Percentiles rank a stretch among this genome's conserved stretches.
These are phyloP conservation scores for Carex pumila DNA, from an alignment of 176 grass and related monocot genomes.

Conservation along the genomic window DNA sequence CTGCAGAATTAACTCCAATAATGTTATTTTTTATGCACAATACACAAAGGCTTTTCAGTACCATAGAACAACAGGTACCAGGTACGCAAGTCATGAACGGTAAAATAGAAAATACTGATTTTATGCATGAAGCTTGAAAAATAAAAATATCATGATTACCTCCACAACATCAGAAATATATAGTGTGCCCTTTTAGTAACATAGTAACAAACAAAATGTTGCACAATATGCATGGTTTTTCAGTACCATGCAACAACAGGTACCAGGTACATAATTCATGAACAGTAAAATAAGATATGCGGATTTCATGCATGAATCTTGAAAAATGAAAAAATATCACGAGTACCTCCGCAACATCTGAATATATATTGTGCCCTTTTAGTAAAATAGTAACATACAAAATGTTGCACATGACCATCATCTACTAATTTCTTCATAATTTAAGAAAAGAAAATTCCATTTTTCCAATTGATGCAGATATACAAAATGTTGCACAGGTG, in stretches of 20 bases:
- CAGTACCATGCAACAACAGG: not conserved
- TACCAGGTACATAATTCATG: not conserved
- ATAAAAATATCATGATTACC: not conserved
- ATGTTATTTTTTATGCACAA: not conserved
- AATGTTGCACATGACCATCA: not conserved
- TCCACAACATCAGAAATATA: not conserved
- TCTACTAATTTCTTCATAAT: not conserved
- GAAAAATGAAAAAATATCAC: not conserved
- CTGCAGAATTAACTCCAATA: constrained; percentile 17
- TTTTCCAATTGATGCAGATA: not conserved
- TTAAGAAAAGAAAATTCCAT: not conserved
- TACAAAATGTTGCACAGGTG: not conserved
- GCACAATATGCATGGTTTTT: no score
- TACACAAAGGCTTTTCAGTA: not conserved
- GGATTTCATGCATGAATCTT: not conserved
- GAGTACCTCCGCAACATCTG: not conserved
- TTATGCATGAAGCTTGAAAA: not conserved
- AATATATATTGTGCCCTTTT: not conserved
- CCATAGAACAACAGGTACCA: not conserved
- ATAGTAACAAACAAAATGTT: not conserved
- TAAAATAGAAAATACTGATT: not conserved
- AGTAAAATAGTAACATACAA: not conserved
- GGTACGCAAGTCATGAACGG: not conserved
- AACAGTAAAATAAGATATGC: not conserved
- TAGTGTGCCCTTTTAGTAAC: not conserved